Evolutionary conservation across 257 asterid species (phyloP), one percentile per base, ranked within the genome.

Genomic region (Capsicum pubescens): DNA sequence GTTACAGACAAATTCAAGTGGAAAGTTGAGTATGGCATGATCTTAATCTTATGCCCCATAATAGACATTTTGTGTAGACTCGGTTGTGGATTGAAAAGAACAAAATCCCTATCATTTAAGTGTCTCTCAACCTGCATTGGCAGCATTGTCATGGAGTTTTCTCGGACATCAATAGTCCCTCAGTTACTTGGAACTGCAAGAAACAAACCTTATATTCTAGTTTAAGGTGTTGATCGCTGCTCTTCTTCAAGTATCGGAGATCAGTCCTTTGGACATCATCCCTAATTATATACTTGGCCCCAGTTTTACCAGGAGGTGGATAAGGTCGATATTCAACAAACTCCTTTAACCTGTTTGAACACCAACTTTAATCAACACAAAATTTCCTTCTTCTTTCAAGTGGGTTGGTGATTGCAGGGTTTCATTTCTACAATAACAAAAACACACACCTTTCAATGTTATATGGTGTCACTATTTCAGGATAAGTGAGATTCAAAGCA

Each of bases 271-370:
- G 99, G 2, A 98, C 99, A 32, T 97, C 99, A 85, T 95, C 99
- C 91, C 99, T 92, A 86, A 97, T 97, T 83, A 97, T 97, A 90
- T 97, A 95, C 87, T 89, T 97, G 15, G 99, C 99, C 84, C 99
- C 99, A 79, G 99, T 97, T 95, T 95, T 97, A 32, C 99, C 98
- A 82, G 99, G 97, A 86, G 99, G 99, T 44, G 99, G 99, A 89
- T 97, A 98, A 57, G 99, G 98, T n/a, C 98, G 98, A 88, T 97
- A 83, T 83, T 97, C 99, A 86, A 97, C 99, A 61, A 97, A 97
- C 89, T 97, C 99, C 87, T 97, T 97, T 91, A 95, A 87, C 94
- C 98, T 97, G 91, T 86, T 82, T 74, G 64, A 87, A 44, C 35
- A 39, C 76, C 67, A 77, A 32, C 79, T 82, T 39, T 67, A 78